Evolutionary conservation across 1,284 basidiomycete species (phyloP).

Genomic region (Cryptococcus hybrid): DNA sequence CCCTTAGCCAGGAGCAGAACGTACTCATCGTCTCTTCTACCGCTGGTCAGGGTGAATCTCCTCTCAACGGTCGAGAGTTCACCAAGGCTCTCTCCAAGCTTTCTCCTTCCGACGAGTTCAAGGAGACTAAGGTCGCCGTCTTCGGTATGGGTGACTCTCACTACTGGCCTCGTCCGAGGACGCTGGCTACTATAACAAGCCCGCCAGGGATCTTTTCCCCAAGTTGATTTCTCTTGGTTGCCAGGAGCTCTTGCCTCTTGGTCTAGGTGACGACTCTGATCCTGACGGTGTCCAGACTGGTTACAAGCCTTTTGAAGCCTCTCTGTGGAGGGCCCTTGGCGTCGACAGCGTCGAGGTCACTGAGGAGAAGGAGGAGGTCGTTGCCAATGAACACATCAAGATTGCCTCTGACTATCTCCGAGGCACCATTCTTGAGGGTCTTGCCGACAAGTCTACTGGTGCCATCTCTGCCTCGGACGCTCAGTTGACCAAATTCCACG

Average conservation of each 20-base stretch:
- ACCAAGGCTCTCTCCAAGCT: conserved; percentile 81
- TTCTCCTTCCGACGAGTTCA: conserved; percentile 49
- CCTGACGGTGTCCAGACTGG: conserved; percentile 95
- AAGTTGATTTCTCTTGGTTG: conserved; percentile 74
- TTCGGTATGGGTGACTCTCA: conserved; percentile 98
- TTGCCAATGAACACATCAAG: conserved; percentile 99
- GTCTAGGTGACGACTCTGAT: conserved; percentile 96
- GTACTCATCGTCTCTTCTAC: conserved; percentile 88
- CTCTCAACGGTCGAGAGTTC: conserved; percentile 90
- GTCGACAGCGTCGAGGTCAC: conserved; percentile 86
- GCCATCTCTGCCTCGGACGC: conserved; percentile 85
- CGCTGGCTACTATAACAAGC: conserved; percentile 96
- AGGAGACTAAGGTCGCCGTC: conserved; percentile 71
- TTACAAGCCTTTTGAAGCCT: conserved; percentile 92
- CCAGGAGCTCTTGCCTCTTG: conserved; percentile 67
- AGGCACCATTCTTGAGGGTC: conserved; percentile 90
- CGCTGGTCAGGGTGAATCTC: conserved; percentile 99
- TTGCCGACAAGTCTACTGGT: conserved; percentile 82
- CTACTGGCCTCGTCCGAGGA: conserved; percentile 98
- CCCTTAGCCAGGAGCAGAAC: conserved; percentile 60
- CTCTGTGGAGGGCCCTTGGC: conserved; percentile 90
- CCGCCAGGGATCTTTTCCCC: conserved; percentile 84
- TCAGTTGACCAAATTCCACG: conserved; percentile 99
- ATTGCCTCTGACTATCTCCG: conserved; percentile 92
- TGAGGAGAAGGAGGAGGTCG: conserved; percentile 92